Percentiles rank a stretch among this genome's conserved stretches.
These are phyloP conservation scores for Rhodotorula babjevae DNA, from an alignment of 768 basidiomycete species.

Conservation along the genomic window DNA sequence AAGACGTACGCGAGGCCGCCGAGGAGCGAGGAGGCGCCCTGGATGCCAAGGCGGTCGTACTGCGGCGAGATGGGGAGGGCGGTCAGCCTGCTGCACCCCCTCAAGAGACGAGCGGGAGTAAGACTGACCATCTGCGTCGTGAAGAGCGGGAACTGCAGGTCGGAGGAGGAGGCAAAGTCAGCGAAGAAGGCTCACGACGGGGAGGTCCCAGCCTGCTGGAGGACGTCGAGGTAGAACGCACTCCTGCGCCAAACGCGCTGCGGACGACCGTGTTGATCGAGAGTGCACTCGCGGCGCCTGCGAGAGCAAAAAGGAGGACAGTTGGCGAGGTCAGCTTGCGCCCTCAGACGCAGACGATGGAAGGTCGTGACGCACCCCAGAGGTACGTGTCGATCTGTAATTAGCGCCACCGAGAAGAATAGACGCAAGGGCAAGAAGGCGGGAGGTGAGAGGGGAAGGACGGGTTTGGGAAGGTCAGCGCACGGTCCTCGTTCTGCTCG, in stretches of 20 bases:
- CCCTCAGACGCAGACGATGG: no score
- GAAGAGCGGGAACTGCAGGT: constrained; percentile 26
- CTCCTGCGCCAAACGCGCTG: constrained; percentile 3
- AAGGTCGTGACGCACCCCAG: background rate
- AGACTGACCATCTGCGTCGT: constrained; percentile 24
- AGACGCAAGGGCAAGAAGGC: background rate
- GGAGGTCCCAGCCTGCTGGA: no score
- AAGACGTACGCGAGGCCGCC: constrained; percentile 31
- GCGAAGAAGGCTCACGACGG: background rate
- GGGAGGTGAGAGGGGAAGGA: background rate
- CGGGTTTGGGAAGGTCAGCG: background rate
- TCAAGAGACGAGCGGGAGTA: no score
- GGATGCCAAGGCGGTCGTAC: constrained; percentile 34
- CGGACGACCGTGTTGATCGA: constrained; percentile 42
- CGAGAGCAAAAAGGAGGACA: background rate
- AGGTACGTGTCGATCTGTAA: constrained; percentile 22
- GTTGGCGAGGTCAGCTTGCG: background rate
- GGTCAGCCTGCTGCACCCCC: no score
- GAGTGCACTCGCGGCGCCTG: constrained; percentile 40
- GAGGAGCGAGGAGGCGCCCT: constrained; percentile 36
- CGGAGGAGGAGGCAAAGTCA: background rate
- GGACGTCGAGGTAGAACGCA: background rate
- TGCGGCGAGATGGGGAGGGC: no score
- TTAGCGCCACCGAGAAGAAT: background rate
- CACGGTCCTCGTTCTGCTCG: no score